Base-by-base conservation (phyloP, 148 eudicot species). In the Vaccinium vitisidaea region DNA sequence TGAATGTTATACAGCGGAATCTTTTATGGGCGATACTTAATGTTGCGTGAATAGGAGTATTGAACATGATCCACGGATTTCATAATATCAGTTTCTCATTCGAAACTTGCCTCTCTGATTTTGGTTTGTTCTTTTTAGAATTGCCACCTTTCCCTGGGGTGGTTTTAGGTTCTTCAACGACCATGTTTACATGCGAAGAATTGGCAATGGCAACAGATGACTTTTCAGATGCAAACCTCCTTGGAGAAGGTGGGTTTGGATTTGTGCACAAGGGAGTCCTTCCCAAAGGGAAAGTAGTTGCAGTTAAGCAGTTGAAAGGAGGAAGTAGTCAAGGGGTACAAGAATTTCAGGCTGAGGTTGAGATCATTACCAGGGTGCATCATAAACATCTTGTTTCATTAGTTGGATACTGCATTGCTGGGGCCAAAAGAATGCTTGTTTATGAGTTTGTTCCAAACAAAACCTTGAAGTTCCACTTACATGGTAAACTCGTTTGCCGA, bases 311-410 rank as follows among this genome's bases (percentile, higher is more conserved):
- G 84, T 90, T 96, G 69, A 96, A 94, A 90, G 91, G 91, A 25
- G 99, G 99, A 13, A 96, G 99, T 81, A 95, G 99, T 46, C 99
- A 94, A 83, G 98, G 99, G 50, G 99, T 94, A 85, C 93, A 94
- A 7, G 99, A 96, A 76, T 96, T 96, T 70, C 94, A 93, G 84
- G 98, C 98, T 8, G 97, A 96, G 87, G 97, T 96, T 84, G 95
- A 96, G 87, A 96, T 96, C 48, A 96, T 96, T 81, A 96, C 95
- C 86, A 92, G 97, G 25, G 97, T 96, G 25, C 98, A 96, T 91
- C 99, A 96, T 87, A 96, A 93, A 67, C 98, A 96, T 91, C 99
- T 96, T 80, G 98, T 96, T 75, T 93, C 99, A 4, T 89, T 96
- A 86, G 98, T 96, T 90, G 99, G 99, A 82, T 94, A 96, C 82